Evolutionary conservation across 2,329 filamentous ascomycete genomes (phyloP).

Genomic region (Xylariaceae sp.): DNA sequence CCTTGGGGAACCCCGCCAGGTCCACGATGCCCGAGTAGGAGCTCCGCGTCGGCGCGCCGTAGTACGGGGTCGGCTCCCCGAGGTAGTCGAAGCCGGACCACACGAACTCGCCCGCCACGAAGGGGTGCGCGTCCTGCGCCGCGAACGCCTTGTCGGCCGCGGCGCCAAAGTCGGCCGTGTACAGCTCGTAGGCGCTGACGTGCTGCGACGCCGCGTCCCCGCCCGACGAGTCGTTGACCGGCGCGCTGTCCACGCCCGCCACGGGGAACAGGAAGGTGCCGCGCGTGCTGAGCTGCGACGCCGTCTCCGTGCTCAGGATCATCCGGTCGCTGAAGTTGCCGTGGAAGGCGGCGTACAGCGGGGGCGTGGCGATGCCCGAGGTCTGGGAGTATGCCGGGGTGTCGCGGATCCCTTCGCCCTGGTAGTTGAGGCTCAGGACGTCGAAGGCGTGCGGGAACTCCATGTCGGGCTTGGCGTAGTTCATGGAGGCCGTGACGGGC

Average conservation of each 20-base stretch:
- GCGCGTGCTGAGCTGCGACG: constrained; percentile 43
- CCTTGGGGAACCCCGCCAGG: constrained; percentile 53
- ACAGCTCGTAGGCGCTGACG: constrained; percentile 50
- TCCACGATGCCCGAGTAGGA: constrained; percentile 56
- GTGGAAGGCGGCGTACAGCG: constrained; percentile 37
- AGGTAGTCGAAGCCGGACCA: constrained; percentile 49
- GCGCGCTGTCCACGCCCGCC: constrained; percentile 30
- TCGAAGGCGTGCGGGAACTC: constrained; percentile 39
- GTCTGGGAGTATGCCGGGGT: too few species aligned
- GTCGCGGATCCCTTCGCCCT: constrained; percentile 40
- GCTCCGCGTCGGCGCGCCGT: constrained; percentile 37
- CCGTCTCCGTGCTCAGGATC: constrained; percentile 38
- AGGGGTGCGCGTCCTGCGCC: constrained; percentile 43
- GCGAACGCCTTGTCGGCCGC: constrained; percentile 51
- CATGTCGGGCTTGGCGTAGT: constrained; percentile 36
- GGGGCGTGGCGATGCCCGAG: too few species aligned
- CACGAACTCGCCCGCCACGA: constrained; percentile 50
- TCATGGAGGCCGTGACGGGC: constrained; percentile 41
- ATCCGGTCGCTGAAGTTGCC: constrained; percentile 41
- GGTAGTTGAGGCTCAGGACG: constrained; percentile 50
- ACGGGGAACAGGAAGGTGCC: constrained; percentile 52
- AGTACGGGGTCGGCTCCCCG: constrained; percentile 47
- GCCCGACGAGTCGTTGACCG: constrained; percentile 33
- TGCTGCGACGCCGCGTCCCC: constrained; percentile 31
- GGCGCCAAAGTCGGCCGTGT: constrained; percentile 41